phyloP scores from a whole-genome alignment of 2,329 filamentous ascomycete species.

The Penicillium janthinellum region DNA sequence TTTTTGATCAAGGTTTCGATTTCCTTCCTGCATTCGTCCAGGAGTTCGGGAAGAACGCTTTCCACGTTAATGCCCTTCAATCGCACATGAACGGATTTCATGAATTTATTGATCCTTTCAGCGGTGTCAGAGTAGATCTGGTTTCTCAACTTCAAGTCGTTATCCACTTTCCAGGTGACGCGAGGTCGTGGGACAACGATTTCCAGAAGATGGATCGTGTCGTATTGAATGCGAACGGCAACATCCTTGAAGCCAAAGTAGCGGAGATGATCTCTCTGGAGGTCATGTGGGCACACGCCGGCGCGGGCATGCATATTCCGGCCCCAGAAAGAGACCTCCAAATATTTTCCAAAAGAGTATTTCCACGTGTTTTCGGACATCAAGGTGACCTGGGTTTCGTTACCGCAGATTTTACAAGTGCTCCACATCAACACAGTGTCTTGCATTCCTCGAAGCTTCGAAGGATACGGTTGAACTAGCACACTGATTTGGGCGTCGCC shows the following conservation, averaged over 20 bases:
- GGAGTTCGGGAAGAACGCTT: constrained; percentile 83
- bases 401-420: constrained; percentile 86
- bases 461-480: constrained; percentile 75
- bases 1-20: constrained; percentile 76
- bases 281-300: constrained; percentile 82
- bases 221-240: constrained; percentile 86
- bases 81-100: constrained; percentile 79
- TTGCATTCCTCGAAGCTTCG: constrained; percentile 65
- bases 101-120: constrained; percentile 81
- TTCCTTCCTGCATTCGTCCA: constrained; percentile 77
- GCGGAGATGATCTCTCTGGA: constrained; percentile 86
- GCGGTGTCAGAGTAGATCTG: constrained; percentile 82
- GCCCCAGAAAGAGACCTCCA: constrained; percentile 98
- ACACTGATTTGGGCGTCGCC: constrained; percentile 92
- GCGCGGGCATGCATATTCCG: constrained; percentile 74
- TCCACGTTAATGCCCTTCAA: constrained; percentile 89
- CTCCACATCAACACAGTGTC: constrained; percentile 97
- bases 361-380: constrained; percentile 97
- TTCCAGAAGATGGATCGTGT: constrained; percentile 88
- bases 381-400: constrained; percentile 82
- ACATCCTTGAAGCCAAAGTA: constrained; percentile 90
- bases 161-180: constrained; percentile 97
- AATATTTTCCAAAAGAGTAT: constrained; percentile 96
- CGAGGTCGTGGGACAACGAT: constrained; percentile 87
- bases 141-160: constrained; percentile 89